phyloP scores from a whole-genome alignment of 345 rosid species.

The Hibiscus tridactylites region DNA sequence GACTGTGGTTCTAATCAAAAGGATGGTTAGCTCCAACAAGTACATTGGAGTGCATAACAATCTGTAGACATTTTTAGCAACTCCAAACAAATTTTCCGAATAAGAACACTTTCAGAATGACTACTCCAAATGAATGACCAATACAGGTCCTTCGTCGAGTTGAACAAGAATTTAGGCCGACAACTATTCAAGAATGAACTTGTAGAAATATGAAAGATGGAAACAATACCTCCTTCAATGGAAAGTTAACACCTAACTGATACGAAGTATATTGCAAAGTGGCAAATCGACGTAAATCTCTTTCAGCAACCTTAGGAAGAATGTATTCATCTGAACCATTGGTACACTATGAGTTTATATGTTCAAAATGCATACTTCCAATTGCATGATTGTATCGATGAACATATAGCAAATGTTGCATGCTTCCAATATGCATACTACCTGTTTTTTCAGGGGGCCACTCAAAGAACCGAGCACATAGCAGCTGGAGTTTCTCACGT shows the following conservation, averaged over 20 bases:
- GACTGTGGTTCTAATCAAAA: neutral
- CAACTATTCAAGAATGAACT: constrained; percentile 7
- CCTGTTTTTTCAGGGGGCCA: constrained; percentile 94
- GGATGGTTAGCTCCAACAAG: neutral
- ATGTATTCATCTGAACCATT: constrained; percentile 64
- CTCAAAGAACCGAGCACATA: constrained; percentile 56
- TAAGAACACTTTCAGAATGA: neutral
- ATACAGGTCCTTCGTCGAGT: neutral
- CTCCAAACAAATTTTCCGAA: neutral
- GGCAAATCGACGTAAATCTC: constrained; percentile 64
- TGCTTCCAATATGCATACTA: constrained; percentile 9
- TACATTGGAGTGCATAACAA: neutral
- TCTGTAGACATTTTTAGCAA: neutral
- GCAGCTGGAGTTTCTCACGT: constrained; percentile 42
- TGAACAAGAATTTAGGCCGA: neutral
- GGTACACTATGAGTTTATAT: neutral
- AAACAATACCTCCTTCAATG: constrained; percentile 36
- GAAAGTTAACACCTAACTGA: constrained; percentile 39
- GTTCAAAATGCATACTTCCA: neutral
- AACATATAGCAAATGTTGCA: neutral
- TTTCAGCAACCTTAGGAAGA: constrained; percentile 90
- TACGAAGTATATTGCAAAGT: constrained; percentile 42
- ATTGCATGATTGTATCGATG: neutral
- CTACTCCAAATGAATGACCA: neutral
- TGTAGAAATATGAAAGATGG: neutral